These are phyloP conservation scores for Penicillium cataractarum DNA, from an alignment of 495 filamentous ascomycete species.

Conservation along the genomic window DNA sequence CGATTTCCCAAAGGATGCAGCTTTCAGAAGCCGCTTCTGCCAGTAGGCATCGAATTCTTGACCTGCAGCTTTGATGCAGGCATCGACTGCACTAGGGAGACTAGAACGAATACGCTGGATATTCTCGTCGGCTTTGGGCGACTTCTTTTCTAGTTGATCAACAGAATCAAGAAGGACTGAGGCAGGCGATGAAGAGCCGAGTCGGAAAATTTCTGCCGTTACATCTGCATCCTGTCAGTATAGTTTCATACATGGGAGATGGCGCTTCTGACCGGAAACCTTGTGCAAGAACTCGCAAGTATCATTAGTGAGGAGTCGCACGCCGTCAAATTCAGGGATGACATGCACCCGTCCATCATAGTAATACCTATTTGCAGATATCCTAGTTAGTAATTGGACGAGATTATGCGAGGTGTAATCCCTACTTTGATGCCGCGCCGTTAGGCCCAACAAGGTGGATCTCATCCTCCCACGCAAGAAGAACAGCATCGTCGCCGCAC, in stretches of 20 bases:
- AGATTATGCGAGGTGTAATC: not conserved
- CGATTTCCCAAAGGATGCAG: constrained; percentile 95
- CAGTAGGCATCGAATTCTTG: constrained; percentile 87
- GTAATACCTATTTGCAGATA: constrained; percentile 62
- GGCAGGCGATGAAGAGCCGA: constrained; percentile 84
- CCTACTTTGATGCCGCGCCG: constrained; percentile 70
- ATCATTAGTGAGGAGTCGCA: constrained; percentile 85
- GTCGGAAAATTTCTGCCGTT: constrained; percentile 84
- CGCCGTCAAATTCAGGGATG: constrained; percentile 84
- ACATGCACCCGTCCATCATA: constrained; percentile 93
- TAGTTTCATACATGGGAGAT: constrained; percentile 9
- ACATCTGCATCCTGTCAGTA: constrained; percentile 35
- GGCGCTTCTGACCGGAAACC: constrained; percentile 61
- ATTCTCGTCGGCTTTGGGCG: constrained; percentile 95
- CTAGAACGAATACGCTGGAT: constrained; percentile 88
- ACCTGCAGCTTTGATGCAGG: constrained; percentile 87
- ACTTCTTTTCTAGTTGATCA: constrained; percentile 88
- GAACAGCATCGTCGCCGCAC: constrained; percentile 95
- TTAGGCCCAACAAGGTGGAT: constrained; percentile 92
- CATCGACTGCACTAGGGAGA: constrained; percentile 88
- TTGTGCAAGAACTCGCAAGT: constrained; percentile 95
- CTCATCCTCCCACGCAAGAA: constrained; percentile 97
- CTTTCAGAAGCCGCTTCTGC: constrained; percentile 94
- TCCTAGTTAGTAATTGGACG: not conserved
- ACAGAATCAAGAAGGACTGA: constrained; percentile 91